Conservation (phyloP, 2,329 filamentous ascomycete species). For the Sporothrix euskadiensis region DNA sequence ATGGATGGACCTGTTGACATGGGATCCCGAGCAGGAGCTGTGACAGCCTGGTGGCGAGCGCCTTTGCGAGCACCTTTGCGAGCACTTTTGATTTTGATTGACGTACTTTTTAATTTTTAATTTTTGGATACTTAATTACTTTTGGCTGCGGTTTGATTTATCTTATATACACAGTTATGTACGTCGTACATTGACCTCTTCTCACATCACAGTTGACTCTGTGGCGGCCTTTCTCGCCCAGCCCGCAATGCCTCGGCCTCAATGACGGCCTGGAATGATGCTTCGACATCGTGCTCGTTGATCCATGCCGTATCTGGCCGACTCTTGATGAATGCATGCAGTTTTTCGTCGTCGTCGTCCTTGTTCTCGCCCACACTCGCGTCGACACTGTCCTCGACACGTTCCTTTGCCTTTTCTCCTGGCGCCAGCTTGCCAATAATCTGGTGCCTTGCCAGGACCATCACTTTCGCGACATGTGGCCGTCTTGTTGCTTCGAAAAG, state of each 20-base stretch:
- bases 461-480: not conserved
- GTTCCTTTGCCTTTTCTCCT: not conserved
- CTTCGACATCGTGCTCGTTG: not conserved
- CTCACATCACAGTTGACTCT: slow-evolving; percentile 1
- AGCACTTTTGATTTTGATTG: not conserved
- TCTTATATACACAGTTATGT: not conserved
- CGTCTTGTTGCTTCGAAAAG: not conserved
- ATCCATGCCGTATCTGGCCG: not conserved
- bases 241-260: not conserved
- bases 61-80: too few species aligned
- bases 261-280: not conserved
- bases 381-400: not conserved
- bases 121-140: not conserved
- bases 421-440: not conserved
- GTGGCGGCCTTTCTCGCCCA: not conserved
- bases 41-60: not conserved
- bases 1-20: slow-evolving; percentile 12
- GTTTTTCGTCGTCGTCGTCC: not conserved
- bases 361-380: not conserved
- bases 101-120: not conserved
- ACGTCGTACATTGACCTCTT: too few species aligned
- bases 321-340: not conserved
- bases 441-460: not conserved
- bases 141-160: not conserved
- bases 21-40: not conserved